Evolutionary conservation across 192 early-diverging fungal genomes (phyloP).

Genomic region (Coemansia sp.): DNA sequence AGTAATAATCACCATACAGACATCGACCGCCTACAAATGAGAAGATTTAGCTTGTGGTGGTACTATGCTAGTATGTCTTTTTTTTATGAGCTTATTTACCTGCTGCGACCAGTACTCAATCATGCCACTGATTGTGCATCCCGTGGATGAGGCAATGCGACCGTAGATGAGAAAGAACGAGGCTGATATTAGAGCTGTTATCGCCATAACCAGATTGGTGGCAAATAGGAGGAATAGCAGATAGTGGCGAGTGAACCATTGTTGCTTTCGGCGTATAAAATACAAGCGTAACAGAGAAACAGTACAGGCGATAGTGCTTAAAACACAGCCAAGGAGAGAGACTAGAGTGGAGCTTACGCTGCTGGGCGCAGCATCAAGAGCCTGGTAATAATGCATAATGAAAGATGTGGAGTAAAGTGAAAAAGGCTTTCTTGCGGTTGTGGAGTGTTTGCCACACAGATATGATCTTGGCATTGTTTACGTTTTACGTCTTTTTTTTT

Average conservation of each 20-base stretch:
- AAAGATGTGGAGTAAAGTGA: slow-evolving; percentile 2
- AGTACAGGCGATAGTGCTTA: slow-evolving; percentile 22
- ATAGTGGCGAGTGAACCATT: slow-evolving; percentile 35
- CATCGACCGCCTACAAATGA: slow-evolving; percentile 25
- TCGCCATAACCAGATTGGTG: slow-evolving; percentile 16
- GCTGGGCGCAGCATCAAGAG: slow-evolving; percentile 45
- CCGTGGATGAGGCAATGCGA: slow-evolving; percentile 19
- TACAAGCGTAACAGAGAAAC: slow-evolving; percentile 19
- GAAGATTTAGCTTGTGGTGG: neutral
- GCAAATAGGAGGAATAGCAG: slow-evolving; percentile 12
- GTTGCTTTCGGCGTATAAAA: neutral
- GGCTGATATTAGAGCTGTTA: slow-evolving; percentile 22
- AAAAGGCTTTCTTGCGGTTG: too few species aligned
- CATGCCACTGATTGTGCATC: slow-evolving; percentile 46
- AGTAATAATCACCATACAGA: slow-evolving; percentile 27
- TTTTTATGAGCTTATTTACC: slow-evolving; percentile 8
- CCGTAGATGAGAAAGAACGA: slow-evolving; percentile 36
- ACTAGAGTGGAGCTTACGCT: slow-evolving; percentile 38
- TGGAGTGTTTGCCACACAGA: too few species aligned
- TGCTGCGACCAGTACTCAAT: slow-evolving; percentile 42
- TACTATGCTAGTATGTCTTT: neutral
- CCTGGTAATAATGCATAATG: slow-evolving; percentile 30
- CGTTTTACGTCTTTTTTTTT: neutral
- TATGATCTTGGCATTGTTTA: neutral
- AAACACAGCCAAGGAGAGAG: slow-evolving; percentile 17